phyloP scores from a whole-genome alignment of 164 flowering plant genomes.

The Kalanchoe fedtschenkoi region DNA sequence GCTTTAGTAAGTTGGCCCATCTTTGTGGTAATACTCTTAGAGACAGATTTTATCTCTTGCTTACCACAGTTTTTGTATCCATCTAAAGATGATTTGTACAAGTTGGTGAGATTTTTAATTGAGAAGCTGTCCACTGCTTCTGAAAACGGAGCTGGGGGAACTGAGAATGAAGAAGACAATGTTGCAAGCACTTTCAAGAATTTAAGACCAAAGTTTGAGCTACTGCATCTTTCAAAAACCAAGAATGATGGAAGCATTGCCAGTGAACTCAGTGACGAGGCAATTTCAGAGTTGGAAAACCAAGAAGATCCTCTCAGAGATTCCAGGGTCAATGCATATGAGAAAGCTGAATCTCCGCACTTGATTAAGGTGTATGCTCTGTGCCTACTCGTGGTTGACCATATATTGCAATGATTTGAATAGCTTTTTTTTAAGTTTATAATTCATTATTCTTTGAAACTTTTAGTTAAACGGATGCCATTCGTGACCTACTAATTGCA shows the following conservation, averaged over 20 bases:
- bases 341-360: slow-evolving; percentile 11
- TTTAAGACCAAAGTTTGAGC: slow-evolving; percentile 18
- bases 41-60: slow-evolving; percentile 55
- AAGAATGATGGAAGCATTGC: slow-evolving; percentile 2
- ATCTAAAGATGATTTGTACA: slow-evolving; percentile 66
- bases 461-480: background rate
- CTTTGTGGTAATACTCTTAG: slow-evolving; percentile 31
- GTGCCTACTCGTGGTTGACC: background rate
- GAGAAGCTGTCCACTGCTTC: slow-evolving; percentile 44
- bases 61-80: slow-evolving; percentile 83
- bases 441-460: background rate
- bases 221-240: slow-evolving; percentile 12
- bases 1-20: slow-evolving; percentile 18
- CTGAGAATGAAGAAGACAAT: slow-evolving; percentile 11
- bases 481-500: background rate
- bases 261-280: background rate
- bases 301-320: slow-evolving; percentile 1
- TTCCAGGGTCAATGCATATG: slow-evolving; percentile 6
- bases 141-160: slow-evolving; percentile 12
- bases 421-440: background rate
- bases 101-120: slow-evolving; percentile 63
- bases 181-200: slow-evolving; percentile 8
- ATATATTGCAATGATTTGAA: background rate
- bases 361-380: background rate
- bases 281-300: background rate